These are phyloP conservation scores for Chrysoporthe puriensis DNA, from an alignment of 2,329 filamentous ascomycete genomes.

Conservation along the genomic window DNA sequence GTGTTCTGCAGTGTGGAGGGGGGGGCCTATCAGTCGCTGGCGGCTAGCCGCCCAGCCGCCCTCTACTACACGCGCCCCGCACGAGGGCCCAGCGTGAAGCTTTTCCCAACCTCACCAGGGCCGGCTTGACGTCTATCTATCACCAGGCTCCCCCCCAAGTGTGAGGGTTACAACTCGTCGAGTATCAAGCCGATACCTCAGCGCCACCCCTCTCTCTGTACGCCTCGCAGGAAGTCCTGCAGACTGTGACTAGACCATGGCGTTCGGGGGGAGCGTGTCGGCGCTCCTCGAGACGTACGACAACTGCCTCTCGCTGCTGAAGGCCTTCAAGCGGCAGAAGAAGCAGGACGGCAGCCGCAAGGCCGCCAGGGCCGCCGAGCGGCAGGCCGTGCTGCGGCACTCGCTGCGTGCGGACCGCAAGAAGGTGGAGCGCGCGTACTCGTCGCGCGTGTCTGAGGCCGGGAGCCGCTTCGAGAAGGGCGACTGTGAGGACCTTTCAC, in stretches of 20 bases:
- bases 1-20: constrained; percentile 7
- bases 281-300: constrained; percentile 53
- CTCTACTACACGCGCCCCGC: constrained; percentile 25
- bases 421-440: constrained; percentile 48
- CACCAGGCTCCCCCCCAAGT: not conserved
- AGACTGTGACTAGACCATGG: constrained; percentile 32
- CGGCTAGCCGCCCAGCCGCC: constrained; percentile 19
- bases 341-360: constrained; percentile 25
- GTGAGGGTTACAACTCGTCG: not conserved
- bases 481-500: constrained; percentile 46
- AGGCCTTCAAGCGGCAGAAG: constrained; percentile 36
- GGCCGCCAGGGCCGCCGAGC: constrained; percentile 31
- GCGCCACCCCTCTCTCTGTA: not conserved
- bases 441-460: constrained; percentile 43
- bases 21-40: constrained; percentile 24
- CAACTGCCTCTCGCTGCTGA: constrained; percentile 49
- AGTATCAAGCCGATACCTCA: constrained; percentile 2
- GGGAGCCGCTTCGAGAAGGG: constrained; percentile 50
- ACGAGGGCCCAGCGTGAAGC: constrained; percentile 9
- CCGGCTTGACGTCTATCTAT: not conserved
- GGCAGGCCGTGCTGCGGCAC: constrained; percentile 39
- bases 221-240: constrained; percentile 7
- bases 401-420: constrained; percentile 45
- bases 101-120: constrained; percentile 6
- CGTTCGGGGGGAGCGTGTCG: constrained; percentile 48